Percentiles rank a stretch among this genome's conserved stretches.
Evolutionary conservation across 768 basidiomycete genomes (phyloP).

Genomic region (Paxillus ammoniavirescens): DNA sequence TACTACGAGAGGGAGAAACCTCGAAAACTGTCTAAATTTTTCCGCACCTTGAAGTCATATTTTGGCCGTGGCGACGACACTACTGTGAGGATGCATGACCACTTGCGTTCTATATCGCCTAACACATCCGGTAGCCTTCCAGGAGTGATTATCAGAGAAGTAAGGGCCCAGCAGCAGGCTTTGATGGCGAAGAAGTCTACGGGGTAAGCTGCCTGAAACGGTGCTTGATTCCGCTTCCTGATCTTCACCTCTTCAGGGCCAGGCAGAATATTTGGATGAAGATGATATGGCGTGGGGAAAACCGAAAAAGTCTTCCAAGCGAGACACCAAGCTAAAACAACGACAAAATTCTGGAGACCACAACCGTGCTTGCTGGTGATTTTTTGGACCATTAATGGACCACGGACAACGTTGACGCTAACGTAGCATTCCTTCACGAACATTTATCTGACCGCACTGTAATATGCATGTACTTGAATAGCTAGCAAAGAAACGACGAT

Average conservation of each 20-base stretch:
- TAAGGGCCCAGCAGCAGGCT: conserved; percentile 12
- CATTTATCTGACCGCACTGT: background rate
- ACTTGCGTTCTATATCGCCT: background rate
- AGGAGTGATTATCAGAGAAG: conserved; percentile 14
- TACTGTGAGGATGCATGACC: conserved; percentile 7
- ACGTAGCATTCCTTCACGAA: background rate
- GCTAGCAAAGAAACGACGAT: background rate
- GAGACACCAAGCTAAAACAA: background rate
- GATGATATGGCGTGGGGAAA: conserved; percentile 29
- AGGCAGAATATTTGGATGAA: conserved; percentile 26
- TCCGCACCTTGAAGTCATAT: conserved; percentile 20
- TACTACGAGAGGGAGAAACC: conserved; percentile 9
- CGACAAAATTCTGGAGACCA: conserved; percentile 1
- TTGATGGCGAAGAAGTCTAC: conserved; percentile 16
- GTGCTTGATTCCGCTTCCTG: background rate
- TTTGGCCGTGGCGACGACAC: conserved; percentile 15
- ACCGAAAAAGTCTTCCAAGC: conserved; percentile 2
- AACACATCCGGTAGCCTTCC: conserved; percentile 6
- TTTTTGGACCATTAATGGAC: background rate
- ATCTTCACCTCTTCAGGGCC: conserved; percentile 5
- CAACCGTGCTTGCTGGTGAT: background rate
- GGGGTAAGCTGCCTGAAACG: conserved; percentile 14
- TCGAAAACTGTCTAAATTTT: conserved; percentile 4
- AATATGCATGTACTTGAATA: background rate
- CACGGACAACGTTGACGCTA: background rate